Conservation (phyloP, 83 land plant species). For the Larix sibirica region DNA sequence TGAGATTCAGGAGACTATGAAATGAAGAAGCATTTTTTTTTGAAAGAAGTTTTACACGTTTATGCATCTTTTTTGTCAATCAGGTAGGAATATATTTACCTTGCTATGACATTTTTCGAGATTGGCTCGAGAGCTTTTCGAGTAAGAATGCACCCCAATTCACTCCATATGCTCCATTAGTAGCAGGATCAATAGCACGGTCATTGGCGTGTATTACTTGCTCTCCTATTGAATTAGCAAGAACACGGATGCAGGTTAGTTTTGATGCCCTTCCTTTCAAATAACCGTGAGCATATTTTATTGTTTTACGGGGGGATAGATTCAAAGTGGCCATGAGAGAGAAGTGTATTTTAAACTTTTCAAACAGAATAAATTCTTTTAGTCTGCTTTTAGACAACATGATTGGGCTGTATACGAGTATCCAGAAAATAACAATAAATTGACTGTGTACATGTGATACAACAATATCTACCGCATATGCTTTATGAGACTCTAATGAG, state of each 20-base stretch:
- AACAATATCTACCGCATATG: no score
- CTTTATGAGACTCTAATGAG: no score
- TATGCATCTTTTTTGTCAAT: not conserved
- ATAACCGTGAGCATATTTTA: not conserved
- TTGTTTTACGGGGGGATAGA: not conserved
- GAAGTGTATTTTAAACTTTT: not conserved
- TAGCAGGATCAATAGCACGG: constrained; percentile 91
- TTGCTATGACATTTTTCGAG: constrained; percentile 88
- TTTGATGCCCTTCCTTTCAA: not conserved
- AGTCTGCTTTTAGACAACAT: not conserved
- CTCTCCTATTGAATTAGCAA: constrained; percentile 95
- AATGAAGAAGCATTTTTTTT: not conserved
- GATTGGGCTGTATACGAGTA: not conserved
- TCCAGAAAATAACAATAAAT: not conserved
- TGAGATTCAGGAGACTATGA: no score
- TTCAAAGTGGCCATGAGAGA: not conserved
- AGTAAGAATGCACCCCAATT: constrained; percentile 46
- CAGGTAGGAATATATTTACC: constrained; percentile 99
- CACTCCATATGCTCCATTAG: constrained; percentile 78
- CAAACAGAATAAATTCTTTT: not conserved
- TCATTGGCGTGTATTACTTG: constrained; percentile 92
- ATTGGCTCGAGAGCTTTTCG: constrained; percentile 60
- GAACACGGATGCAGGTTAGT: constrained; percentile 97
- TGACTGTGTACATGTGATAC: not conserved
- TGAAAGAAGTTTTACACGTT: not conserved